A percentile compares a stretch with the other conserved stretches of the same genome.
Conservation (phyloP, 83 land plant species). For the Thuja plicata region DNA sequence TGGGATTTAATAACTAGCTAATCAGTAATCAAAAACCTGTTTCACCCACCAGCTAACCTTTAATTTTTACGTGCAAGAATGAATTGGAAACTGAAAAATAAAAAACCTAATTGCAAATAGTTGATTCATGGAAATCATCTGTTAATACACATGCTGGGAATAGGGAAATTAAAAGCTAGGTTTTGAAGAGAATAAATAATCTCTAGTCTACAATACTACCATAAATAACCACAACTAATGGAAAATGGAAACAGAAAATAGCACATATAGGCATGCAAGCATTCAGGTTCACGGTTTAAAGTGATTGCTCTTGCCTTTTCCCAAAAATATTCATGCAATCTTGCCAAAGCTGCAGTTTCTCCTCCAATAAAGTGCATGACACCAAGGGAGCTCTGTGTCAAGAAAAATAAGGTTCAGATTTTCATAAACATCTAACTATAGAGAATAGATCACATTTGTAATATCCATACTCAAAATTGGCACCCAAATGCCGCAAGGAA, state of each 20-base stretch:
- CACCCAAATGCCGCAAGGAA: background rate
- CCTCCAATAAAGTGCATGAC: conserved; percentile 90
- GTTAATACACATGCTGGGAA: background rate
- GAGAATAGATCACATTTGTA: background rate
- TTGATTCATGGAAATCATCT: background rate
- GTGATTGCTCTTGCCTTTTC: conserved; percentile 50
- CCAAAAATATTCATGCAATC: conserved; percentile 94
- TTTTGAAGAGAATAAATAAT: background rate
- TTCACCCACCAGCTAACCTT: background rate
- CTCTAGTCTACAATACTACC: background rate
- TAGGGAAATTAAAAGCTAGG: background rate
- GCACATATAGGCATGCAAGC: background rate
- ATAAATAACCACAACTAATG: background rate
- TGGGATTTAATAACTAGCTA: background rate
- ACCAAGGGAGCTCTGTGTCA: conserved; percentile 40
- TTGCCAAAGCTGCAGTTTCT: conserved; percentile 84
- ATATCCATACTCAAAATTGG: background rate
- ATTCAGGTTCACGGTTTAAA: background rate
- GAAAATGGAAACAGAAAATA: background rate
- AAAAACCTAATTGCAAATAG: background rate
- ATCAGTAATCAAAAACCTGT: background rate
- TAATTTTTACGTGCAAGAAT: background rate
- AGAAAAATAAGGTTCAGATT: background rate
- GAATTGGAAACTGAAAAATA: background rate
- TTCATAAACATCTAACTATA: background rate